These are phyloP conservation scores for Metschnikowia borealis DNA, from an alignment of 805 yeast genomes.

Conservation along the genomic window DNA sequence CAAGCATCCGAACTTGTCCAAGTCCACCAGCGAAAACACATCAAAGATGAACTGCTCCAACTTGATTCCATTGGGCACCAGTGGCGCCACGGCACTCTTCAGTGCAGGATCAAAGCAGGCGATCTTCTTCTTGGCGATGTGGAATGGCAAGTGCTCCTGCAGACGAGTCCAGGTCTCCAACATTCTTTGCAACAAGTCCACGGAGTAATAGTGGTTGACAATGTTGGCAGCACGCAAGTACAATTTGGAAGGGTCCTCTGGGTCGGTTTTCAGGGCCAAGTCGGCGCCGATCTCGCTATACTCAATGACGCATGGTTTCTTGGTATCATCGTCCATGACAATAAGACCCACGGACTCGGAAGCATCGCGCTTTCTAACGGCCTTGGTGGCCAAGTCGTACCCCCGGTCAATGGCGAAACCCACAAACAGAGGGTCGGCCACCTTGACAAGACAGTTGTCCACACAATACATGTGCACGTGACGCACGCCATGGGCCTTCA, in stretches of 20 bases:
- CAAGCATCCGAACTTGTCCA: constrained; percentile 77
- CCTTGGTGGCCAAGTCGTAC: constrained; percentile 84
- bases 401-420: constrained; percentile 74
- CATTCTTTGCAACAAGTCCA: constrained; percentile 56
- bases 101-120: constrained; percentile 48
- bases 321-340: constrained; percentile 55
- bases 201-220: constrained; percentile 92
- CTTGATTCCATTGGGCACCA: constrained; percentile 83
- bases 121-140: constrained; percentile 89
- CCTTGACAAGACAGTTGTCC: constrained; percentile 85
- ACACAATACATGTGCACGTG: constrained; percentile 97
- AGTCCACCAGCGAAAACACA: constrained; percentile 75
- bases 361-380: constrained; percentile 87
- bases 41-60: constrained; percentile 97
- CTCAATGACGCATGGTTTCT: constrained; percentile 86
- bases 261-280: constrained; percentile 63
- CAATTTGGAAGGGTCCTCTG: constrained; percentile 48
- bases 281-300: constrained; percentile 84
- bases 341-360: constrained; percentile 88
- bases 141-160: constrained; percentile 76
- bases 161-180: constrained; percentile 70
- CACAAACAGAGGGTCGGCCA: constrained; percentile 87
- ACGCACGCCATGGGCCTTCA: constrained; percentile 62
- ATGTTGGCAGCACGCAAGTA: constrained; percentile 91
- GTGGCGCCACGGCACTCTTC: constrained; percentile 55